phyloP scores from a whole-genome alignment of 1,284 basidiomycete genomes.

The Ganoderma resinaceum region DNA sequence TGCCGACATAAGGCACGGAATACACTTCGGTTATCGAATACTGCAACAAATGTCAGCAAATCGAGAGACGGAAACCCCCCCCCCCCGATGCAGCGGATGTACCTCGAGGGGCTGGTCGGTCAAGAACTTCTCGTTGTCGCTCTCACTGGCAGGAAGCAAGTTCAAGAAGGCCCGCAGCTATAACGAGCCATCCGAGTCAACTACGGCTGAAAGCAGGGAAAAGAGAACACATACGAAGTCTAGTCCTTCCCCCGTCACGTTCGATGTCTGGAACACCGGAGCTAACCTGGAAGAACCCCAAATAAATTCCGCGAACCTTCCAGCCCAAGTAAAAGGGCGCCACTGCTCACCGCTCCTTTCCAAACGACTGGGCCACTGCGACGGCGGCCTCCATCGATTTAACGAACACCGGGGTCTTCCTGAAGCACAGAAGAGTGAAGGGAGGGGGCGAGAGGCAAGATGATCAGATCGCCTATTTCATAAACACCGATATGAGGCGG shows the following conservation, averaged over 20 bases:
- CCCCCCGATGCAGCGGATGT: constrained; percentile 3
- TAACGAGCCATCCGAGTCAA: constrained; percentile 1
- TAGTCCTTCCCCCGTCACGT: constrained; percentile 94
- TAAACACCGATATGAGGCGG: constrained; percentile 7
- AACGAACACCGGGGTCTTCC: constrained; percentile 82
- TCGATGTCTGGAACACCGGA: constrained; percentile 94
- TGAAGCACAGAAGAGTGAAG: constrained; percentile 35
- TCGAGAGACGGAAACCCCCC: not conserved
- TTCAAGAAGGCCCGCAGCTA: constrained; percentile 88
- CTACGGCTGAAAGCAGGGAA: not conserved
- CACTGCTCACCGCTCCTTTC: constrained; percentile 63
- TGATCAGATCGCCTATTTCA: constrained; percentile 16
- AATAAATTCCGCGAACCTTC: not conserved
- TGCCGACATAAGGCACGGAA: constrained; percentile 92
- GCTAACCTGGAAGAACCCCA: constrained; percentile 65
- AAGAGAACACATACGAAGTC: constrained; percentile 60
- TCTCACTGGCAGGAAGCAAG: constrained; percentile 84
- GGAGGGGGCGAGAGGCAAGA: not conserved
- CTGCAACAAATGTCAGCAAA: constrained; percentile 44
- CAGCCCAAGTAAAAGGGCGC: not conserved
- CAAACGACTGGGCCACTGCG: constrained; percentile 78
- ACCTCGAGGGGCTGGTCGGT: constrained; percentile 91
- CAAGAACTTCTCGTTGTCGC: constrained; percentile 80
- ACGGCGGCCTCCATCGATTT: constrained; percentile 79
- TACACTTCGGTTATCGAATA: constrained; percentile 85